Evolutionary conservation across 176 grass and related monocot genomes (phyloP).

Genomic region (Melocanna baccifera): DNA sequence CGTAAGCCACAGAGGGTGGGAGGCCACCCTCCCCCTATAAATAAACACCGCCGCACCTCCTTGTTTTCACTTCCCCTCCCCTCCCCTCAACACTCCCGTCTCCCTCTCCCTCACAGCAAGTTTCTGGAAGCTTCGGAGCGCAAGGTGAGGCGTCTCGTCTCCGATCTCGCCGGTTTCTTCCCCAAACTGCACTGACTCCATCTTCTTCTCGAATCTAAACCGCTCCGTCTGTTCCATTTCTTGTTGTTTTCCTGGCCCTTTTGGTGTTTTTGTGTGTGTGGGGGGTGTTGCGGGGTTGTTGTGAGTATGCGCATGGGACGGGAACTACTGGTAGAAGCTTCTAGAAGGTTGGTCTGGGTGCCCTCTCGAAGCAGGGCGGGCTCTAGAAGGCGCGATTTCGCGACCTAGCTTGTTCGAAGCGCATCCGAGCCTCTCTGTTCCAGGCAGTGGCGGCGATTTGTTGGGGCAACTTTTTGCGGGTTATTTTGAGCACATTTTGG

Average conservation of each 20-base stretch:
- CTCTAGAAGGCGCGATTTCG: background rate
- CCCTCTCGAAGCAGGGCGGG: too few relatives aligned
- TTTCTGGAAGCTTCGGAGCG: background rate
- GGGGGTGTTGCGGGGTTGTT: background rate
- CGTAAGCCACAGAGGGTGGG: too few relatives aligned
- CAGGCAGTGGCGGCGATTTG: too few relatives aligned
- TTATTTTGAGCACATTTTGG: background rate
- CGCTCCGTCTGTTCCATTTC: background rate
- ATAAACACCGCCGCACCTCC: background rate
- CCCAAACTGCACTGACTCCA: background rate
- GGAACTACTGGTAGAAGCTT: background rate
- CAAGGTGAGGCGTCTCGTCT: background rate
- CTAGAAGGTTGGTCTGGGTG: background rate
- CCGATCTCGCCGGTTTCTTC: background rate
- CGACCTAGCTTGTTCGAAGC: background rate
- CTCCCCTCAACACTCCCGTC: background rate
- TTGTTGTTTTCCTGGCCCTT: background rate
- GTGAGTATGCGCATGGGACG: background rate
- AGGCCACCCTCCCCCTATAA: background rate
- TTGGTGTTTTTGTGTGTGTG: too few relatives aligned
- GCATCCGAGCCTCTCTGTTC: background rate
- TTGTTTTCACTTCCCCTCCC: background rate
- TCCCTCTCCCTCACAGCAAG: background rate
- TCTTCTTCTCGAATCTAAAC: background rate
- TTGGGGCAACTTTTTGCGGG: too few relatives aligned